phyloP scores from a whole-genome alignment of 2,329 filamentous ascomycete genomes.

The Claviceps maximensis region DNA sequence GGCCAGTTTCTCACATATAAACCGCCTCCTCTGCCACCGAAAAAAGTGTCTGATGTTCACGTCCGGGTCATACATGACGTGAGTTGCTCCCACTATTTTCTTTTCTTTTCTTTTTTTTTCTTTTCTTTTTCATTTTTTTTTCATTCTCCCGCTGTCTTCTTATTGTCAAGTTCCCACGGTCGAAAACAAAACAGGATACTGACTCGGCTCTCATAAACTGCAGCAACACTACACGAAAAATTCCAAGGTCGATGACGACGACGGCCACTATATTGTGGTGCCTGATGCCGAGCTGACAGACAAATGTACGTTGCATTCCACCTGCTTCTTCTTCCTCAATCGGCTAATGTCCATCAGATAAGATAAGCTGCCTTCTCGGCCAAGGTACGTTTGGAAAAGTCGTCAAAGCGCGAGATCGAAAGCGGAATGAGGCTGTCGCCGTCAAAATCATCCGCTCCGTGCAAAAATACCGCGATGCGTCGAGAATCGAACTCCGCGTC shows the following conservation, averaged over 20 bases:
- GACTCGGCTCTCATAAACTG: background rate
- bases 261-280: conserved; percentile 91
- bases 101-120: background rate
- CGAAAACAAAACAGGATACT: background rate
- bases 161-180: background rate
- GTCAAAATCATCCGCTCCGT: conserved; percentile 98
- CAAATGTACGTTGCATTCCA: conserved; percentile 55
- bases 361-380: conserved; percentile 77
- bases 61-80: conserved; percentile 52
- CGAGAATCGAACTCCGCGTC: conserved; percentile 84
- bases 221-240: conserved; percentile 34
- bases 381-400: conserved; percentile 99
- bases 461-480: conserved; percentile 95
- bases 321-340: background rate
- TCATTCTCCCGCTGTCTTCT: background rate
- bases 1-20: conserved; percentile 69
- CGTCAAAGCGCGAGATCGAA: conserved; percentile 76
- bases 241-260: conserved; percentile 83
- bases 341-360: conserved; percentile 40
- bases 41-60: conserved; percentile 73
- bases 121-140: background rate
- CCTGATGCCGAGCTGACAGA: conserved; percentile 78
- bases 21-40: conserved; percentile 74
- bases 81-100: conserved; percentile 21
- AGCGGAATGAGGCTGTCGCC: conserved; percentile 65